phyloP scores from a whole-genome alignment of 192 early-diverging fungal genomes.

The Coemansia reversa region DNA sequence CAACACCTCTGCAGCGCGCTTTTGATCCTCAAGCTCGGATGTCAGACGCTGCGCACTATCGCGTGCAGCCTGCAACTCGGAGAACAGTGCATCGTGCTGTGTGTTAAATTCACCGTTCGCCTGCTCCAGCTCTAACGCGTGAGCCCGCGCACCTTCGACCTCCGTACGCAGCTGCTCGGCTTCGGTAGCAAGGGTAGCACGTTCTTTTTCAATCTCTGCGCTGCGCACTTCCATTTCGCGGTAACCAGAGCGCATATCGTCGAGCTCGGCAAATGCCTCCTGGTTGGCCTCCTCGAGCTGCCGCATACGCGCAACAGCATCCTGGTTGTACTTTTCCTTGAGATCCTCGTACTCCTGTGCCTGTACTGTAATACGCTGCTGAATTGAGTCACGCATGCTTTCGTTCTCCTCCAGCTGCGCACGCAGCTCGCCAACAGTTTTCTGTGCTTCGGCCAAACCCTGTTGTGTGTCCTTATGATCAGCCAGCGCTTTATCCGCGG shows the following conservation, averaged over 20 bases:
- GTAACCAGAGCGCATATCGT: constrained; percentile 63
- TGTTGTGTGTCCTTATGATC: constrained; percentile 6
- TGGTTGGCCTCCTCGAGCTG: constrained; percentile 61
- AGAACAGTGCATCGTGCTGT: constrained; percentile 52
- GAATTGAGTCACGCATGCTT: constrained; percentile 47
- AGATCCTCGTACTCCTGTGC: constrained; percentile 63
- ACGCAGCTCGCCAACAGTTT: constrained; percentile 62
- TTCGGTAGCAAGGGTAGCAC: constrained; percentile 63
- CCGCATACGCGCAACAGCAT: constrained; percentile 54
- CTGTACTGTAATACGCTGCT: constrained; percentile 59
- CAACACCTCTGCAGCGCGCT: constrained; percentile 20
- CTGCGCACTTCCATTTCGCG: constrained; percentile 61
- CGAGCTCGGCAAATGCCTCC: constrained; percentile 61
- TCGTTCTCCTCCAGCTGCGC: constrained; percentile 68
- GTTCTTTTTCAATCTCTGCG: constrained; percentile 70
- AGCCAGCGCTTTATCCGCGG: constrained; percentile 6
- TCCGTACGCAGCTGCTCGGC: constrained; percentile 75
- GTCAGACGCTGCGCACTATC: constrained; percentile 10
- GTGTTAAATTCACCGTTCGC: constrained; percentile 58
- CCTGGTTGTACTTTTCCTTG: constrained; percentile 63
- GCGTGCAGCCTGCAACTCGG: constrained; percentile 17
- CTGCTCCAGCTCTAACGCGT: constrained; percentile 56
- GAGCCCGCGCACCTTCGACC: constrained; percentile 65
- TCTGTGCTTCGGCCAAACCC: constrained; percentile 31
- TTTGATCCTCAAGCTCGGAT: constrained; percentile 13